Evolutionary conservation across 768 basidiomycete species (phyloP).

Genomic region (Asterophora parasitica): DNA sequence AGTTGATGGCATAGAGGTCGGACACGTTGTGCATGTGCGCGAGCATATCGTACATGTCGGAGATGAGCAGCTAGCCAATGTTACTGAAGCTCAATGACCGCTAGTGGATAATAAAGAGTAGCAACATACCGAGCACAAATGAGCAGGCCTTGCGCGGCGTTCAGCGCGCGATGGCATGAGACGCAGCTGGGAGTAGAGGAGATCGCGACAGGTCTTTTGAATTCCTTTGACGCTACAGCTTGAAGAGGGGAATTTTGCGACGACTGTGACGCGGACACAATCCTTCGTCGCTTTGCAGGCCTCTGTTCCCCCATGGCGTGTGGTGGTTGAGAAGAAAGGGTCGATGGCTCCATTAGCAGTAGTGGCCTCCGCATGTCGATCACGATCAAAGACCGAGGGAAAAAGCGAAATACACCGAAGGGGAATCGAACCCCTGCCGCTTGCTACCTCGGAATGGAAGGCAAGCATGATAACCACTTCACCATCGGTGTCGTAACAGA

Average conservation of each 20-base stretch:
- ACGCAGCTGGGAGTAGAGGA: conserved; percentile 16
- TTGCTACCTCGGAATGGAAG: conserved; percentile 59
- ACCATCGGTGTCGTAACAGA: conserved; percentile 69
- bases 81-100: neutral
- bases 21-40: conserved; percentile 36
- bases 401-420: conserved; percentile 43
- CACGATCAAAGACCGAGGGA: neutral
- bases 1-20: conserved; percentile 32
- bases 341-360: neutral
- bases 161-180: conserved; percentile 26
- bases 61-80: conserved; percentile 29
- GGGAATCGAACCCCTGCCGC: conserved; percentile 79
- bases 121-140: conserved; percentile 25
- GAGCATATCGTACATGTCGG: conserved; percentile 41
- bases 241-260: neutral
- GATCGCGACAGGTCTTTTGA: conserved; percentile 1
- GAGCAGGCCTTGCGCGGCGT: conserved; percentile 16
- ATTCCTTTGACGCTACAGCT: neutral
- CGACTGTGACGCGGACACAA: conserved; percentile 7
- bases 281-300: conserved; percentile 26
- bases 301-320: conserved; percentile 16
- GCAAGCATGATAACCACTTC: conserved; percentile 93
- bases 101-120: too few species aligned
- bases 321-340: neutral
- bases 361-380: conserved; percentile 12